These are phyloP conservation scores for Leavenworthia alabamica DNA, from an alignment of 345 rosid genomes.

Conservation along the genomic window DNA sequence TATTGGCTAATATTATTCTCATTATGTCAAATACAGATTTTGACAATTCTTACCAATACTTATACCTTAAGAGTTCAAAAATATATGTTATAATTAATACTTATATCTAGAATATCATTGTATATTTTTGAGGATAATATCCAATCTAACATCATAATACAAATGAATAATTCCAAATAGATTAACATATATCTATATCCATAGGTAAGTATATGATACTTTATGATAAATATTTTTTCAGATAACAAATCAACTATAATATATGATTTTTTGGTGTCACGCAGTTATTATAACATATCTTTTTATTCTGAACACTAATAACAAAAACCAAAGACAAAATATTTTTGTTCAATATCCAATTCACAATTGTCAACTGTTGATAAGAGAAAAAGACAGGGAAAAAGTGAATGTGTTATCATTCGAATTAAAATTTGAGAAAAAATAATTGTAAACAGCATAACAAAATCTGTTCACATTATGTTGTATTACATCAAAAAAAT, in stretches of 20 bases:
- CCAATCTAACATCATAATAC: neutral
- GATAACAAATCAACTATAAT: neutral
- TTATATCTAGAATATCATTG: neutral
- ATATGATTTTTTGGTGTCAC: neutral
- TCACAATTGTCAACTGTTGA: no score
- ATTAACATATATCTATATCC: neutral
- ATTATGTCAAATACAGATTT: slow-evolving; percentile 3
- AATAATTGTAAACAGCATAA: no score
- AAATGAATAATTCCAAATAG: neutral
- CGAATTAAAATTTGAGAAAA: no score
- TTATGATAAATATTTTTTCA: neutral
- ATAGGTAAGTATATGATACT: neutral
- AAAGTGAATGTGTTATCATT: no score
- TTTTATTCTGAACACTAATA: neutral
- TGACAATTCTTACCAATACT: slow-evolving; percentile 1
- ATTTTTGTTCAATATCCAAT: no score
- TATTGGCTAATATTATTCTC: neutral
- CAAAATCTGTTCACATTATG: no score
- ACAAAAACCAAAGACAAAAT: no score
- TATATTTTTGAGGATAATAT: neutral
- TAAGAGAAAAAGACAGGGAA: no score
- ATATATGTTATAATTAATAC: neutral
- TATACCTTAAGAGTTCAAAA: neutral
- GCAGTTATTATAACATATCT: neutral
- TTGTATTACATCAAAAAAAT: no score